A percentile compares a stretch with the other conserved stretches of the same genome.
Conservation (phyloP, 805 yeast species). For the Kodamaea restingae region DNA sequence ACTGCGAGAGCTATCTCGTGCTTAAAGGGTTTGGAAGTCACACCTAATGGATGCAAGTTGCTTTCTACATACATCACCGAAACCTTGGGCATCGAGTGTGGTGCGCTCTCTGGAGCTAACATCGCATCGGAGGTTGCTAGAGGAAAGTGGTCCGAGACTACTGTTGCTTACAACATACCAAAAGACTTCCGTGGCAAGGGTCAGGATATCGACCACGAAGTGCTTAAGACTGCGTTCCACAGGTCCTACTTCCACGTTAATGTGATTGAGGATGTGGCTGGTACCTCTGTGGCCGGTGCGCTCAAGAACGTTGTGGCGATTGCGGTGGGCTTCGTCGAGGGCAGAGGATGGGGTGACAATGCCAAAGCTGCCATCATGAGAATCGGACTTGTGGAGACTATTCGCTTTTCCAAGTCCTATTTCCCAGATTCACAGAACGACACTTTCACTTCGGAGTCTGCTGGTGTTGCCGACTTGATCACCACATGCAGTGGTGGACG, state of each 20-base stretch:
- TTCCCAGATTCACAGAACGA: constrained; percentile 35
- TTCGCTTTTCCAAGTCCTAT: constrained; percentile 34
- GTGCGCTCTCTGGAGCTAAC: constrained; percentile 47
- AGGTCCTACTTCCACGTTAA: constrained; percentile 45
- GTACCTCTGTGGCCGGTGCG: constrained; percentile 46
- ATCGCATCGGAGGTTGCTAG: constrained; percentile 45
- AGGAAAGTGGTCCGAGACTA: constrained; percentile 46
- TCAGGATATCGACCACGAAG: constrained; percentile 35
- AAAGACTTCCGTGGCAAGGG: constrained; percentile 39
- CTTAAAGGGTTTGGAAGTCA: constrained; percentile 44
- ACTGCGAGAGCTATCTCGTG: constrained; percentile 42
- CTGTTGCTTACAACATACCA: constrained; percentile 41
- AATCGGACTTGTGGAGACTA: constrained; percentile 41
- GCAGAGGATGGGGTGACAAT: constrained; percentile 48
- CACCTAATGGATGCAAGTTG: constrained; percentile 40
- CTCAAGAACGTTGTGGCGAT: constrained; percentile 44
- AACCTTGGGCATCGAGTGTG: constrained; percentile 40
- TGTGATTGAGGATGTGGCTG: constrained; percentile 43
- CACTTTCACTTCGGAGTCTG: constrained; percentile 43
- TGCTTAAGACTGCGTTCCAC: constrained; percentile 43
- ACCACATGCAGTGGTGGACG: constrained; percentile 47
- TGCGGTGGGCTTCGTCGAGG: constrained; percentile 46
- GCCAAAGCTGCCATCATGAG: constrained; percentile 48
- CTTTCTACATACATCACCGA: constrained; percentile 42
- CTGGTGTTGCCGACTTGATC: constrained; percentile 47